Conservation (phyloP, 345 rosid species). For the Tarenaya hassleriana region DNA sequence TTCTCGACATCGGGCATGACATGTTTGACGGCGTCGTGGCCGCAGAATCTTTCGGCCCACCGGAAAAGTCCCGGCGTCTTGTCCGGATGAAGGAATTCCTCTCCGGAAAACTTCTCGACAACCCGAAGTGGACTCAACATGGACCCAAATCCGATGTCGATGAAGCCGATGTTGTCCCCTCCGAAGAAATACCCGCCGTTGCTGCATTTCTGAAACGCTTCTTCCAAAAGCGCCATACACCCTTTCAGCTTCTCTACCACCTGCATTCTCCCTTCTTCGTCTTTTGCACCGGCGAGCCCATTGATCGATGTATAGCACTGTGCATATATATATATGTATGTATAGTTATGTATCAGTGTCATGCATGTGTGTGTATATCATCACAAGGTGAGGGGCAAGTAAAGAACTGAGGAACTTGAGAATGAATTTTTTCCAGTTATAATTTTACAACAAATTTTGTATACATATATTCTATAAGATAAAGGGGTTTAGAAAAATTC, state of each 20-base stretch:
- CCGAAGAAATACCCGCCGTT: slow-evolving; percentile 76
- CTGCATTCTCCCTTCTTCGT: slow-evolving; percentile 38
- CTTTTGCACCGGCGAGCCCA: slow-evolving; percentile 26
- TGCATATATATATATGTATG: not conserved
- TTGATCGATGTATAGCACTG: slow-evolving; percentile 54
- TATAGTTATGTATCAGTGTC: too few species aligned
- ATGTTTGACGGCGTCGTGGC: slow-evolving; percentile 54
- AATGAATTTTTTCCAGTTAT: too few species aligned
- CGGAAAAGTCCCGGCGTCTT: slow-evolving; percentile 45
- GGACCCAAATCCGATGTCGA: slow-evolving; percentile 66
- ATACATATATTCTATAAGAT: too few species aligned
- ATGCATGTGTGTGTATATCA: too few species aligned
- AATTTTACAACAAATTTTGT: too few species aligned
- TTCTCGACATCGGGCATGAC: slow-evolving; percentile 66
- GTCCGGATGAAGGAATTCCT: slow-evolving; percentile 39
- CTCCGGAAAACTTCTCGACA: slow-evolving; percentile 27
- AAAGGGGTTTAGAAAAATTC: too few species aligned
- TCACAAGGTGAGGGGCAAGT: too few species aligned
- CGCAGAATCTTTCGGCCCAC: slow-evolving; percentile 58
- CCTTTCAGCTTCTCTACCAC: slow-evolving; percentile 31
- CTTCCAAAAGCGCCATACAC: slow-evolving; percentile 49
- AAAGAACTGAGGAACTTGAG: too few species aligned
- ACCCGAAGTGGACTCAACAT: slow-evolving; percentile 60
- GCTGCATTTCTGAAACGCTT: slow-evolving; percentile 45
- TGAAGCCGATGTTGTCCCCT: slow-evolving; percentile 56